A percentile compares a stretch with the other conserved stretches of the same genome.
These are phyloP conservation scores for Cucurbitaria berberidis DNA, from an alignment of 2,329 filamentous ascomycete species.

Conservation along the genomic window DNA sequence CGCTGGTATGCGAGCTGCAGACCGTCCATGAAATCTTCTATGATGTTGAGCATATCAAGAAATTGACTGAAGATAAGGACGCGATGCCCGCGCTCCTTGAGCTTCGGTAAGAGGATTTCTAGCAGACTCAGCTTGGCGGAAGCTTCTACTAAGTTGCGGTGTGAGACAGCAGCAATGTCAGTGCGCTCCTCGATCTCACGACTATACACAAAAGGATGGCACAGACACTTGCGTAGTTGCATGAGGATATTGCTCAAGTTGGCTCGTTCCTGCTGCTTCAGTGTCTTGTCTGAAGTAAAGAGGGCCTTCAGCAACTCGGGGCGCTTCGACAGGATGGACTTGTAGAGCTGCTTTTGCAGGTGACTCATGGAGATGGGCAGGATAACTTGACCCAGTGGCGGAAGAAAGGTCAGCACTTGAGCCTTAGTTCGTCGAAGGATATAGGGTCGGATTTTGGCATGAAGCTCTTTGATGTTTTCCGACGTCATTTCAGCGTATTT, in stretches of 20 bases:
- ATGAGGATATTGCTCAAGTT: conserved; percentile 93
- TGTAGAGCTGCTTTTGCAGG: conserved; percentile 92
- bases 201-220: conserved; percentile 95
- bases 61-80: conserved; percentile 98
- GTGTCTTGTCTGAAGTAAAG: conserved; percentile 66
- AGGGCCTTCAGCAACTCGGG: conserved; percentile 87
- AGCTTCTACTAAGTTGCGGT: conserved; percentile 87
- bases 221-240: conserved; percentile 92
- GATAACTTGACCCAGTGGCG: conserved; percentile 93
- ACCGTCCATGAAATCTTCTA: conserved; percentile 88
- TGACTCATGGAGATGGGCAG: conserved; percentile 94
- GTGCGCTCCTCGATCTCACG: conserved; percentile 84
- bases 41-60: conserved; percentile 79
- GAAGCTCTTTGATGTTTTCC: conserved; percentile 80
- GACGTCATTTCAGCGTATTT: conserved; percentile 79
- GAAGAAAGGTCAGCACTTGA: conserved; percentile 88
- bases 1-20: conserved; percentile 76
- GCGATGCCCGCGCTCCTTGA: conserved; percentile 83
- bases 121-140: conserved; percentile 87
- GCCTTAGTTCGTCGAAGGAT: conserved; percentile 83
- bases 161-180: conserved; percentile 65
- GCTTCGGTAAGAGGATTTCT: conserved; percentile 83
- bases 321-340: conserved; percentile 90
- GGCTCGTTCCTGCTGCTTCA: conserved; percentile 74
- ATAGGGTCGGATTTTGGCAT: conserved; percentile 78